Percentiles rank a stretch among this genome's conserved stretches.
phyloP scores from a whole-genome alignment of 352 stramenopile species.

The Globisporangium nodosum region DNA sequence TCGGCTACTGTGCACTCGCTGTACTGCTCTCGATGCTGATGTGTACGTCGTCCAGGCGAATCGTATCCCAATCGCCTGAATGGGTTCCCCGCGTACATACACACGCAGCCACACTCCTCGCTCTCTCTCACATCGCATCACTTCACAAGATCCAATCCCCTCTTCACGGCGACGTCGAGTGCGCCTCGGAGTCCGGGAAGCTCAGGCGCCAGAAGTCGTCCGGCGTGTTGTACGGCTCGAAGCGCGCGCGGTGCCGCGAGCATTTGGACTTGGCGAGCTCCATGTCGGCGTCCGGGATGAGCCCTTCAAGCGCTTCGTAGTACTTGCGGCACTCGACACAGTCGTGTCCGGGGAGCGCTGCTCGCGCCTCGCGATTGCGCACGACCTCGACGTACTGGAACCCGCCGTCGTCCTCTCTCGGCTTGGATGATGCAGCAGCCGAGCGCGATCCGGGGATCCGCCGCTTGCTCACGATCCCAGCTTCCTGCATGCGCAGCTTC shows the following conservation, averaged over 20 bases:
- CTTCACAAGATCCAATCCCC: no score
- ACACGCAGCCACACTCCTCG: no score
- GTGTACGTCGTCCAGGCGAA: no score
- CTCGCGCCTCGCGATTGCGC: conserved; percentile 58
- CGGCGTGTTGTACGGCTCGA: conserved; percentile 71
- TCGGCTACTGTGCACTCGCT: no score
- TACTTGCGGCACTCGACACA: conserved; percentile 77
- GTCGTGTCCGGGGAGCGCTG: conserved; percentile 52
- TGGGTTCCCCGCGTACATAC: no score
- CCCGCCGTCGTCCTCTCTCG: conserved; percentile 15
- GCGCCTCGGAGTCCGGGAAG: conserved; percentile 59
- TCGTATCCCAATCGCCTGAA: no score
- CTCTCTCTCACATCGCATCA: no score
- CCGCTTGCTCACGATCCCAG: background rate
- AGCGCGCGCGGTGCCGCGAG: conserved; percentile 70
- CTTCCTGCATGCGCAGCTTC: conserved; percentile 21
- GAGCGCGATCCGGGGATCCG: background rate
- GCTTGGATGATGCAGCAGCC: background rate
- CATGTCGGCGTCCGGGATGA: conserved; percentile 28
- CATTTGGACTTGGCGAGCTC: conserved; percentile 44
- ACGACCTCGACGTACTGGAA: conserved; percentile 75
- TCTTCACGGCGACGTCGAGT: conserved; percentile 6
- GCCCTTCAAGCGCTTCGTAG: conserved; percentile 58
- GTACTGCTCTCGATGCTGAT: no score
- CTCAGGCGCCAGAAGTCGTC: conserved; percentile 83